A percentile compares a stretch with the other conserved stretches of the same genome.
phyloP scores from a whole-genome alignment of 2,329 filamentous ascomycete genomes.

The Penicillium sp. region DNA sequence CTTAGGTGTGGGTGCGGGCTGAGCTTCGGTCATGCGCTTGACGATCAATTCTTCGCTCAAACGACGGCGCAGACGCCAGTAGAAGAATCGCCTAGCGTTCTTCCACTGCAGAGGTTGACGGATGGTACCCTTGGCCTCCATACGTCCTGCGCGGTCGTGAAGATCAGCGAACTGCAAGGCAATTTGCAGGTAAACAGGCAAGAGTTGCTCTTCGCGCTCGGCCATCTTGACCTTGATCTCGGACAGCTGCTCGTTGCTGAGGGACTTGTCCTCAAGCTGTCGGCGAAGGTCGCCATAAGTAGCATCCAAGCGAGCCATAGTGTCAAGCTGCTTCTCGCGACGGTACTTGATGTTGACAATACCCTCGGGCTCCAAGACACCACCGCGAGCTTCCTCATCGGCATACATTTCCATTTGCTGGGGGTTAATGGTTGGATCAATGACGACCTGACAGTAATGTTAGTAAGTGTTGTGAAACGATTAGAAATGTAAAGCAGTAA shows the following conservation, averaged over 20 bases:
- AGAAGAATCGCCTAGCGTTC: constrained; percentile 94
- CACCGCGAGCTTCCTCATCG: constrained; percentile 87
- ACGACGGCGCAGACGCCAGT: constrained; percentile 96
- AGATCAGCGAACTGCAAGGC: constrained; percentile 96
- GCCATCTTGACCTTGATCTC: constrained; percentile 80
- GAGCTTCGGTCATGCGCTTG: constrained; percentile 68
- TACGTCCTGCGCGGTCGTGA: constrained; percentile 93
- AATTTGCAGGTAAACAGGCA: constrained; percentile 92
- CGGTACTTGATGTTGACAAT: constrained; percentile 99
- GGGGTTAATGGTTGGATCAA: constrained; percentile 97
- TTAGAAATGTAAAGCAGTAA: neutral
- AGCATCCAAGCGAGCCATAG: constrained; percentile 89
- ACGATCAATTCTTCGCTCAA: constrained; percentile 97
- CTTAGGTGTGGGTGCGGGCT: constrained; percentile 32
- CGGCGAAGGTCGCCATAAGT: constrained; percentile 80
- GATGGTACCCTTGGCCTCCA: constrained; percentile 96
- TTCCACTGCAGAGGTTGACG: constrained; percentile 79
- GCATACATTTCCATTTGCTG: constrained; percentile 99
- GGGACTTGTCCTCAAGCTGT: constrained; percentile 63
- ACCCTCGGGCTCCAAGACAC: constrained; percentile 96
- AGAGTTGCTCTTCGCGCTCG: constrained; percentile 77
- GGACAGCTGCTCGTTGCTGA: constrained; percentile 70
- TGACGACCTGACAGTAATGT: constrained; percentile 63
- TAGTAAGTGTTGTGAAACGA: constrained; percentile 24
- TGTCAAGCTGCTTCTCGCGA: constrained; percentile 93